These are phyloP conservation scores for Aspergillus asperescens DNA, from an alignment of 495 filamentous ascomycete species.

Conservation along the genomic window DNA sequence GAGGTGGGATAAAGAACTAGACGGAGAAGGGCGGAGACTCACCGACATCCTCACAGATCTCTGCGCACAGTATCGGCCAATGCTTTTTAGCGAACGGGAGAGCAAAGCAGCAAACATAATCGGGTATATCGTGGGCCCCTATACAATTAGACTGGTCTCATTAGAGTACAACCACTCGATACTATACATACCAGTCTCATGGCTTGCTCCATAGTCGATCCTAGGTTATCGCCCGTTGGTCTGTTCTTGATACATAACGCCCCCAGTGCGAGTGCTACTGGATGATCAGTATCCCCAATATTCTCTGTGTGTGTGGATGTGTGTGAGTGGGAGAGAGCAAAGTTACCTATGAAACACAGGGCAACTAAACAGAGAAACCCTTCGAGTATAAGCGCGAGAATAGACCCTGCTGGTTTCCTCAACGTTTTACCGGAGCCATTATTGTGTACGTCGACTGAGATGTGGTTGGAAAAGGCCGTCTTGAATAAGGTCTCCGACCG, in stretches of 20 bases:
- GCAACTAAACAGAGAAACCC: slow-evolving; percentile 5
- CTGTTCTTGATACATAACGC: slow-evolving; percentile 7
- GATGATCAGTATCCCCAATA: neutral
- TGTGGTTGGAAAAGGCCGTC: neutral
- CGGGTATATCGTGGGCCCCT: slow-evolving; percentile 12
- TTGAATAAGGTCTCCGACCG: neutral
- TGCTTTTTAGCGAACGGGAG: slow-evolving; percentile 11
- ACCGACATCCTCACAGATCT: slow-evolving; percentile 8
- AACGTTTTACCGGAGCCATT: neutral
- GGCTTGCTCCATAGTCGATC: slow-evolving; percentile 6
- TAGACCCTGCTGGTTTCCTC: slow-evolving; percentile 9
- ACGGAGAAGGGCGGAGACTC: neutral
- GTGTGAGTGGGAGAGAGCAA: too few species aligned
- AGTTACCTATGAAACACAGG: slow-evolving; percentile 10
- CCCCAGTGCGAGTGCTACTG: slow-evolving; percentile 2
- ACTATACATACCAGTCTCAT: slow-evolving; percentile 5
- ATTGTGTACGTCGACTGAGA: neutral
- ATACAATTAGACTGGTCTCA: neutral
- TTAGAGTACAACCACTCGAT: neutral
- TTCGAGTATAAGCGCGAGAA: slow-evolving; percentile 6
- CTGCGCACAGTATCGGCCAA: slow-evolving; percentile 11
- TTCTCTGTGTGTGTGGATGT: too few species aligned
- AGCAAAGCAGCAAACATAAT: slow-evolving; percentile 11
- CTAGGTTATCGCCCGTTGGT: slow-evolving; percentile 10
- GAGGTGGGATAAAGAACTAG: neutral